A percentile compares a stretch with the other conserved stretches of the same genome.
Conservation (phyloP, 371 early-diverging fungal genomes). For the Mucor indicus region DNA sequence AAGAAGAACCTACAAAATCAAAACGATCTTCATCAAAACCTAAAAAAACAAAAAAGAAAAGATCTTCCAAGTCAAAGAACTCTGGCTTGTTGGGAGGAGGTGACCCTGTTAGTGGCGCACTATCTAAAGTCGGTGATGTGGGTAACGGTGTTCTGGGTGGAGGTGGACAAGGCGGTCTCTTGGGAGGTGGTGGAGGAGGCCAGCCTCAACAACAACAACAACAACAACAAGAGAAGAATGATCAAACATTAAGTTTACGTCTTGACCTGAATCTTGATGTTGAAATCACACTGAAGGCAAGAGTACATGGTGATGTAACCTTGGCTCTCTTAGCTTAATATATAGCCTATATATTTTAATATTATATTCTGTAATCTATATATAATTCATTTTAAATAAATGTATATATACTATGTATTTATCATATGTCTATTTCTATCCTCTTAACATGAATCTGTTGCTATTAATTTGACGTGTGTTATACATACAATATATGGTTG, state of each 20-base stretch:
- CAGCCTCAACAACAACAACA: background rate
- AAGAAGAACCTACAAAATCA: no score
- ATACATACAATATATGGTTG: no score
- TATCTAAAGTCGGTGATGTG: no score
- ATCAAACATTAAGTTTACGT: conserved; percentile 24
- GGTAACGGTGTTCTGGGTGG: conserved; percentile 3
- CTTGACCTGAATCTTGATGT: conserved; percentile 32
- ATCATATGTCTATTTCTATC: no score
- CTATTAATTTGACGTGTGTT: no score
- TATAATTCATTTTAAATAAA: no score
- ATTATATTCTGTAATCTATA: no score
- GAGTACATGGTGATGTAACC: conserved; percentile 33
- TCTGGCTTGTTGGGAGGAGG: conserved; percentile 10
- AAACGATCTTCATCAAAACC: conserved; percentile 3
- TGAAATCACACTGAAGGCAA: conserved; percentile 27
- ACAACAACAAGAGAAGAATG: background rate
- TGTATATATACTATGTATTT: no score
- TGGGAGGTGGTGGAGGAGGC: conserved; percentile 1
- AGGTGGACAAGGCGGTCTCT: background rate
- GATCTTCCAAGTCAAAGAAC: conserved; percentile 7
- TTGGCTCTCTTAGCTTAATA: conserved; percentile 28
- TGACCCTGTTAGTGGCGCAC: no score
- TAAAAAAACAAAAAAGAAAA: conserved; percentile 18
- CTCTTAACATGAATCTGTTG: no score
- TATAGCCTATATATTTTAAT: no score